A percentile compares a stretch with the other conserved stretches of the same genome.
Conservation (phyloP, 192 early-diverging fungal species). For the Umbelopsis ramanniana region DNA sequence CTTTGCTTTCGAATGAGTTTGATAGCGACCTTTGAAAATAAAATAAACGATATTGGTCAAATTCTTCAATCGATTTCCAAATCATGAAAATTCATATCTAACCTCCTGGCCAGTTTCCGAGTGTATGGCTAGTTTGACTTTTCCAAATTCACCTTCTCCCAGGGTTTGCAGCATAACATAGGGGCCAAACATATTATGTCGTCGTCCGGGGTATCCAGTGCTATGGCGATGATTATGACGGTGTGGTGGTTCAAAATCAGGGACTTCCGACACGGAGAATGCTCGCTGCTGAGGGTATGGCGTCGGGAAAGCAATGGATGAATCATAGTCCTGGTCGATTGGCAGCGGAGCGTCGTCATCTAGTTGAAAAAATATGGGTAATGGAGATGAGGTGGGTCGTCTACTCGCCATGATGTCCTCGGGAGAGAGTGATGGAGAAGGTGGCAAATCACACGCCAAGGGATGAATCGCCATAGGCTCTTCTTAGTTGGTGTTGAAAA, state of each 20-base stretch:
- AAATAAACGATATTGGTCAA: not conserved
- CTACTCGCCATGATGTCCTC: conserved; percentile 7
- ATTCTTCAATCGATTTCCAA: not conserved
- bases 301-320: not conserved
- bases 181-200: conserved; percentile 60
- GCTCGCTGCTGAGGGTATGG: conserved; percentile 10
- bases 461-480: conserved; percentile 18
- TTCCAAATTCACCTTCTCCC: conserved; percentile 95
- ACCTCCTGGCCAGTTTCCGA: conserved; percentile 66
- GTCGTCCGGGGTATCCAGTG: not conserved
- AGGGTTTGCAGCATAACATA: conserved; percentile 94
- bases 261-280: conserved; percentile 16
- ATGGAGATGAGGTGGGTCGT: conserved; percentile 18
- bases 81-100: not conserved
- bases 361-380: conserved; percentile 17
- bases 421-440: conserved; percentile 16
- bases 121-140: conserved; percentile 92
- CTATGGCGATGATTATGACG: conserved; percentile 5
- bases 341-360: conserved; percentile 17
- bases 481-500: not conserved
- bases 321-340: conserved; percentile 12
- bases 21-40: conserved; percentile 75
- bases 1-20: conserved; percentile 94
- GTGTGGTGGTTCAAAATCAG: conserved; percentile 9
- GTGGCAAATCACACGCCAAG: conserved; percentile 22